A percentile compares a stretch with the other conserved stretches of the same genome.
Conservation (phyloP, 2,329 filamentous ascomycete species). For the Botrytis squamosa region DNA sequence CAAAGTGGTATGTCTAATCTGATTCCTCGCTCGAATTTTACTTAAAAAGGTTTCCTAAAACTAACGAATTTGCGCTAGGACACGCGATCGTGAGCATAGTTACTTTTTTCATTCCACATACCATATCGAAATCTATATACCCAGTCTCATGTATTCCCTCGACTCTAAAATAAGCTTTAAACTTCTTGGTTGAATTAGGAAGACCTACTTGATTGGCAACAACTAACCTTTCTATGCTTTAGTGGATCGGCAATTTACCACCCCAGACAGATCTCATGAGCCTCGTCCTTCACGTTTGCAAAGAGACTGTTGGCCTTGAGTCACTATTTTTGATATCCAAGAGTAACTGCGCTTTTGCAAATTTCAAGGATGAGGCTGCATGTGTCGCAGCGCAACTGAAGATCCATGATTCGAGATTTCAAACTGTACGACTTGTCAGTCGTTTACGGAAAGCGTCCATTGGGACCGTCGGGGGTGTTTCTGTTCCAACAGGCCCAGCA, state of each 20-base stretch:
- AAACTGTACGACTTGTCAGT: constrained; percentile 82
- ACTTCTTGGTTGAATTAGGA: background rate
- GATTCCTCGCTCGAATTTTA: background rate
- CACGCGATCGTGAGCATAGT: constrained; percentile 61
- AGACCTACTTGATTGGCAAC: background rate
- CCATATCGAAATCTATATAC: background rate
- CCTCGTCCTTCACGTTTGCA: constrained; percentile 87
- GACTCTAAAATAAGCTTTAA: background rate
- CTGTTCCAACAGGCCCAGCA: constrained; percentile 37
- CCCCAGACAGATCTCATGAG: constrained; percentile 77
- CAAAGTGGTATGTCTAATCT: constrained; percentile 55
- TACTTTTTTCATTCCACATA: background rate
- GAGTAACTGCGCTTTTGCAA: constrained; percentile 96
- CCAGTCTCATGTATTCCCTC: background rate
- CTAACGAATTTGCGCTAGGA: constrained; percentile 49
- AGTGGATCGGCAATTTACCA: constrained; percentile 90
- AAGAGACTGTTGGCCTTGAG: constrained; percentile 72
- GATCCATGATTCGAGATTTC: constrained; percentile 88
- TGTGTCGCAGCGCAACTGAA: constrained; percentile 76
- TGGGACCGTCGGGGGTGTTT: constrained; percentile 36
- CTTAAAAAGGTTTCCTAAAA: background rate
- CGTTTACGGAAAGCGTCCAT: constrained; percentile 63
- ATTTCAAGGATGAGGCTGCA: constrained; percentile 78
- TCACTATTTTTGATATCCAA: constrained; percentile 94
- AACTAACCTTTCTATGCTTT: constrained; percentile 7